A percentile compares a stretch with the other conserved stretches of the same genome.
Evolutionary conservation across 305 asterid genomes (phyloP).

Genomic region (Coffea humblotiana): DNA sequence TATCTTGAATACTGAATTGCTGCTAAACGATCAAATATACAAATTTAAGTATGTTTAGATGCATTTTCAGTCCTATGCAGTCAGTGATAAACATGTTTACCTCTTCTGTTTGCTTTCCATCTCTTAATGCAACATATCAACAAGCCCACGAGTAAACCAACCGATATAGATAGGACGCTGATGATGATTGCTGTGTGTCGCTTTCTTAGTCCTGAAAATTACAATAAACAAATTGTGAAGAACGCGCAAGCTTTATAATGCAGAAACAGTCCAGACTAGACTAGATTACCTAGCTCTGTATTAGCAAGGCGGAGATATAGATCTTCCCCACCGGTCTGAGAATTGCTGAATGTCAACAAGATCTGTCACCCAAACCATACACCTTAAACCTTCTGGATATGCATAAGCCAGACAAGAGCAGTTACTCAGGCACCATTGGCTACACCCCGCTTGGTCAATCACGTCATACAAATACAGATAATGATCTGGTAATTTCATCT

Average conservation of each 20-base stretch:
- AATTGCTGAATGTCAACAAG: conserved; percentile 25
- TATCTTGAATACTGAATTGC: not conserved
- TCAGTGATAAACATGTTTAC: conserved; percentile 2
- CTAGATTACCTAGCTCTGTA: conserved; percentile 24
- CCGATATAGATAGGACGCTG: conserved; percentile 6
- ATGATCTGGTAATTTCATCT: conserved; percentile 22
- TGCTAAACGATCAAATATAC: not conserved
- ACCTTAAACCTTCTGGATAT: conserved; percentile 21
- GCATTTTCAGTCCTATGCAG: not conserved
- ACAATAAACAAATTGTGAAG: not conserved
- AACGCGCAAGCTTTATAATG: not conserved
- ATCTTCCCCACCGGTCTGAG: conserved; percentile 16
- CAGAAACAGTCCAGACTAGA: not conserved
- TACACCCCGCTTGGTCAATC: not conserved
- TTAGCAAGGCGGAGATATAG: conserved; percentile 26
- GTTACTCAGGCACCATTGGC: conserved; percentile 24
- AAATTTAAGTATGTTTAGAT: not conserved
- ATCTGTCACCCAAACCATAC: conserved; percentile 24
- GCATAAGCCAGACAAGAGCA: conserved; percentile 29
- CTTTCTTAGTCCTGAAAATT: conserved; percentile 17
- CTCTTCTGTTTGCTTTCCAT: conserved; percentile 19
- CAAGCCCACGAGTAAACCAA: conserved; percentile 3
- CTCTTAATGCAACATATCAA: conserved; percentile 8
- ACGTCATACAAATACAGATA: conserved; percentile 9
- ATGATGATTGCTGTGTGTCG: conserved; percentile 13